Evolutionary conservation across 164 flowering plant genomes (phyloP).

Genomic region (Macadamia integrifolia): DNA sequence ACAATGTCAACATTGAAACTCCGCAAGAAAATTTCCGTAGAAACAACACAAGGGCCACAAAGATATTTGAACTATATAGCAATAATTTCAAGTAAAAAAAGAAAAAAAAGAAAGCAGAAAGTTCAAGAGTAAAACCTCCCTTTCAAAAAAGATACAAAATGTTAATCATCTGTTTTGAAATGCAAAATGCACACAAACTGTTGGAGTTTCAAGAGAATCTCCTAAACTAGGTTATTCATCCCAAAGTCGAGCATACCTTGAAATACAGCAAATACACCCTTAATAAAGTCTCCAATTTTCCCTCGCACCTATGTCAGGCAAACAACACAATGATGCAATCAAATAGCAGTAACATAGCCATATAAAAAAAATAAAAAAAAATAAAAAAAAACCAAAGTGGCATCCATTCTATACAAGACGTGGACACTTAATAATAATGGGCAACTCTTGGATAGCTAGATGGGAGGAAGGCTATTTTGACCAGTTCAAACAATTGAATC

Average conservation of each 20-base stretch:
- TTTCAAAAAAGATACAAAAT: no score
- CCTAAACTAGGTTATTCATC: neutral
- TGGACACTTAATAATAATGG: neutral
- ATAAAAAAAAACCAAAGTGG: no score
- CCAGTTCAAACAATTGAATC: neutral
- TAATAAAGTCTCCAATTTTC: slow-evolving; percentile 71
- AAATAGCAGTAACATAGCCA: neutral
- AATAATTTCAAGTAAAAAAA: neutral
- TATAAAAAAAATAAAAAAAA: neutral
- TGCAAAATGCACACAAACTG: no score
- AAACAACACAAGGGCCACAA: neutral
- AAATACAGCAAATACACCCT: slow-evolving; percentile 67
- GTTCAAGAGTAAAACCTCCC: neutral
- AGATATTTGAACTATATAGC: no score
- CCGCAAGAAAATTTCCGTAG: neutral
- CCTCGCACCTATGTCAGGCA: slow-evolving; percentile 46
- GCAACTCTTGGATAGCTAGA: neutral
- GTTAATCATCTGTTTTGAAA: no score
- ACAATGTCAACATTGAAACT: neutral
- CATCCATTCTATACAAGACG: neutral
- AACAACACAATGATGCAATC: neutral
- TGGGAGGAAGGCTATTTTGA: neutral
- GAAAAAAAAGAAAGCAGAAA: neutral
- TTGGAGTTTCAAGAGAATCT: no score
- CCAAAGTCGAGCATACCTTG: slow-evolving; percentile 43